Evolutionary conservation across 768 basidiomycete genomes (phyloP).

Genomic region (Mycena alexandri): DNA sequence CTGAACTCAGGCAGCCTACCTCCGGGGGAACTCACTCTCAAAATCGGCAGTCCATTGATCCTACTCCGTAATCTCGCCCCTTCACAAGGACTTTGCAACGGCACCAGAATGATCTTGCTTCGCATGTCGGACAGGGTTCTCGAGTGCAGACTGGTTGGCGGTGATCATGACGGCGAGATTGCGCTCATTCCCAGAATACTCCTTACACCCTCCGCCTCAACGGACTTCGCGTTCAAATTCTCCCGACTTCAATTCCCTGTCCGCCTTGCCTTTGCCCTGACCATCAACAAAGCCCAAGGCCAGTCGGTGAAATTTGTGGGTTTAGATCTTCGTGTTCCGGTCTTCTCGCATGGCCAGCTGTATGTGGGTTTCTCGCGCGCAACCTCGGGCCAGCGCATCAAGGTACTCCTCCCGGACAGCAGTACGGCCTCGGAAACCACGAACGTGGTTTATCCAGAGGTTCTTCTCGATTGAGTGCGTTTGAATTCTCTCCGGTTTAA

Average conservation of each 20-base stretch:
- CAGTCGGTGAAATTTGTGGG: too few species aligned
- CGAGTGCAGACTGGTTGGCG: conserved; percentile 50
- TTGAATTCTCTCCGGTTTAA: too few species aligned
- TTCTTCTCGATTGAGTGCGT: too few species aligned
- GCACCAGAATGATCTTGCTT: conserved; percentile 47
- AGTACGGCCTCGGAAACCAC: too few species aligned
- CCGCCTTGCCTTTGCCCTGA: conserved; percentile 59
- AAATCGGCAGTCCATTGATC: conserved; percentile 54
- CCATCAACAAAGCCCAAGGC: conserved; percentile 57
- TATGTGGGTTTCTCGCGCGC: too few species aligned
- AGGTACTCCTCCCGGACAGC: too few species aligned
- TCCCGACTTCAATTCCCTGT: conserved; percentile 57
- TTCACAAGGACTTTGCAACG: conserved; percentile 53
- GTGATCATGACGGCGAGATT: conserved; percentile 50
- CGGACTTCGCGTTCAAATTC: conserved; percentile 46
- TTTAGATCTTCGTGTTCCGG: too few species aligned
- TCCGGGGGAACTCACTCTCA: conserved; percentile 48
- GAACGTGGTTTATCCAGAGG: too few species aligned
- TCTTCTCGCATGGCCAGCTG: too few species aligned
- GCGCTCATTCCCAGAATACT: conserved; percentile 56
- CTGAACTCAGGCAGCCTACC: conserved; percentile 57
- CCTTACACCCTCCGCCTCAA: conserved; percentile 45
- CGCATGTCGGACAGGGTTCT: conserved; percentile 47
- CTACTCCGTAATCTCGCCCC: conserved; percentile 59
- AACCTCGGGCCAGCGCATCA: too few species aligned